phyloP scores from a whole-genome alignment of 148 eudicot species.

The Amaranthus cruentus region DNA sequence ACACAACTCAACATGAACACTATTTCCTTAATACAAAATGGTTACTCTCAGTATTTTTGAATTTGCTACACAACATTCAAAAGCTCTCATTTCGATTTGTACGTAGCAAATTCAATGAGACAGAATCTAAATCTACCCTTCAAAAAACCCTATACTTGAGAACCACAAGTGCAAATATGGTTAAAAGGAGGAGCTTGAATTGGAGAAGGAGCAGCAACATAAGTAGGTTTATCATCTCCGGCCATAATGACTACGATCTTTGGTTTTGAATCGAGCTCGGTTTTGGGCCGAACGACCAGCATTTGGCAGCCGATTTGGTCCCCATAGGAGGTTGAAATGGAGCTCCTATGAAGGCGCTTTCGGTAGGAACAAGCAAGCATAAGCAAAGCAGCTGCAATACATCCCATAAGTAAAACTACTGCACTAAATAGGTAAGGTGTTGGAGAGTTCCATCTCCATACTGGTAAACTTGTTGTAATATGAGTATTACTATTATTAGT shows the following conservation, averaged over 20 bases:
- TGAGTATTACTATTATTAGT: neutral
- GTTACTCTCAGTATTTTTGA: no score
- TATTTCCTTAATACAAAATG: no score
- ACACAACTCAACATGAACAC: no score
- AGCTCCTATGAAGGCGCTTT: slow-evolving; percentile 10
- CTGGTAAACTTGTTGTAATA: slow-evolving; percentile 1
- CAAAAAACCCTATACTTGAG: slow-evolving; percentile 14
- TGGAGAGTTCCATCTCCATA: slow-evolving; percentile 42
- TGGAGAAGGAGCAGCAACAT: slow-evolving; percentile 40
- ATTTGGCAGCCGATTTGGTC: neutral
- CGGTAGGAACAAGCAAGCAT: slow-evolving; percentile 45
- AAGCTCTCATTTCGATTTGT: no score
- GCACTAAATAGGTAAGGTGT: slow-evolving; percentile 46
- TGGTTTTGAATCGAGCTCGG: slow-evolving; percentile 33
- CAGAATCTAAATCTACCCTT: no score
- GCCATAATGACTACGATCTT: slow-evolving; percentile 66
- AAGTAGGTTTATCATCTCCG: slow-evolving; percentile 53
- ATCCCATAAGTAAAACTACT: slow-evolving; percentile 24
- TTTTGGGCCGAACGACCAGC: neutral
- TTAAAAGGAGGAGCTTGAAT: slow-evolving; percentile 1
- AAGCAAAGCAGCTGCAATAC: slow-evolving; percentile 43
- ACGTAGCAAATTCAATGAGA: no score
- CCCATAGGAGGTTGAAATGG: neutral
- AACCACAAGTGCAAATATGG: slow-evolving; percentile 20
- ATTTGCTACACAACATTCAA: no score